Base-by-base conservation (phyloP, 2,329 filamentous ascomycete genomes). In the Dactylellina parvicollis region DNA sequence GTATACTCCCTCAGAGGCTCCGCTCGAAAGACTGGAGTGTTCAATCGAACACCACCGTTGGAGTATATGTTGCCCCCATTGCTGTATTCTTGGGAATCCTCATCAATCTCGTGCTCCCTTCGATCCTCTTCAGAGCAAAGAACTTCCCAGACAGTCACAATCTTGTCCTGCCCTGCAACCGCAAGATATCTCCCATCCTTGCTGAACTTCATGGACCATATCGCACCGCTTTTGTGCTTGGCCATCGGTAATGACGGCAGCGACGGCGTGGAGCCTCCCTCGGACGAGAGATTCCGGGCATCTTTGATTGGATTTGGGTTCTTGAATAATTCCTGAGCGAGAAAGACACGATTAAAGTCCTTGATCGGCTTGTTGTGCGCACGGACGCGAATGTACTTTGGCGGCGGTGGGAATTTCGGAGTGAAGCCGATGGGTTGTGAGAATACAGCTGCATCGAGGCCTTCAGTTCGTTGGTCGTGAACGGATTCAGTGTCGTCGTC, bases 131-230 rank as follows among this genome's bases (percentile, higher is more conserved):
- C 83, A 0, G 89, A 94, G 2, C 91, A 88, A 38, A 99, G 88
- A 2, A 98, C 92, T 1, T 90, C 88, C 90, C 94, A 99, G 14
- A 98, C 87, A 16, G 94, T 86, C 9, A 99, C 88, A 14, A 93
- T 85, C 75, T 88, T 88, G 79, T 98, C 95, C 76, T 94, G 91
- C 2, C 95, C 95, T 9, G 91, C 95, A n/a, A 92, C 92, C 4
- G 95, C 95, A 16, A 99, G 84, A 79, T 93, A 96, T 78, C 86
- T 91, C 3, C 95, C 95, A 82, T 98, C 94, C 72, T 89, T 89
- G 78, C 94, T 98, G 78, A 98, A 98, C 78, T 95, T 91, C 75
- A 92, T 87, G 0, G 94, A 89, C 95, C 95, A 99, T 32, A 96
- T 89, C 0, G 95, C 92, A 72, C 90, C 86, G 36, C 84, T 75